Base-by-base conservation (phyloP, 2,329 filamentous ascomycete species). In the Diaporthe amygdali region DNA sequence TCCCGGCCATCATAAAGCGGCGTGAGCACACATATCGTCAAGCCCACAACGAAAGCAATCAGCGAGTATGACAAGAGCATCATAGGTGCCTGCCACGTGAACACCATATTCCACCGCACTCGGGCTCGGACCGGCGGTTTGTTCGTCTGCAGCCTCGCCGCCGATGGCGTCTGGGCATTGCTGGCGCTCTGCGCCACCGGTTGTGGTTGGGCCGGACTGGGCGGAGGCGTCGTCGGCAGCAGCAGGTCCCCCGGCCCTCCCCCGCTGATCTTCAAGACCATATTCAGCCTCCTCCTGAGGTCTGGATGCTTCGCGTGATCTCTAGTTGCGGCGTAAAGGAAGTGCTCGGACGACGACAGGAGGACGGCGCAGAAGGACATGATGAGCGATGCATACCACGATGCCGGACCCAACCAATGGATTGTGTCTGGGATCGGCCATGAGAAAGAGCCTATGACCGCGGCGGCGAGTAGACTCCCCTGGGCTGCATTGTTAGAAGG, bases 61-160 rank as follows among this genome's bases (percentile, higher is more conserved):
- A 76, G 69, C 5, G 76, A 74, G 69, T 78, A 78, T 3, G 76
- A 73, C 46, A 78, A 63, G 10, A 78, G 74, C 76, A 78, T 78
- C 68, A 78, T 76, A 12, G 77, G 76, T 32, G 77, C 77, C 71
- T 78, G 77, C 76, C 77, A 78, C 0, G 76, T 77, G 59, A 78
- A 78, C 1, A 77, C 73, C 77, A 78, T 78, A 25, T 77, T 78
- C 77, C 76, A 78, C 7, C 76, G 73, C n/a, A 78, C 69, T 20
- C 67, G 44, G 2, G 72, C 76, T 46, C 68, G 37, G 14, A 69
- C 10, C 20, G 34, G 34, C 15, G 34, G 5, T 22, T 15, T 22
- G 22, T 3, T 25, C 2, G 15, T 6, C 22, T 17, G 39, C 55
- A 61, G 37, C 14, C 34, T 56, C 34, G 25, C 55, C 37, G 7